Conservation (phyloP, 495 filamentous ascomycete species). For the Penicilliopsis zonata region DNA sequence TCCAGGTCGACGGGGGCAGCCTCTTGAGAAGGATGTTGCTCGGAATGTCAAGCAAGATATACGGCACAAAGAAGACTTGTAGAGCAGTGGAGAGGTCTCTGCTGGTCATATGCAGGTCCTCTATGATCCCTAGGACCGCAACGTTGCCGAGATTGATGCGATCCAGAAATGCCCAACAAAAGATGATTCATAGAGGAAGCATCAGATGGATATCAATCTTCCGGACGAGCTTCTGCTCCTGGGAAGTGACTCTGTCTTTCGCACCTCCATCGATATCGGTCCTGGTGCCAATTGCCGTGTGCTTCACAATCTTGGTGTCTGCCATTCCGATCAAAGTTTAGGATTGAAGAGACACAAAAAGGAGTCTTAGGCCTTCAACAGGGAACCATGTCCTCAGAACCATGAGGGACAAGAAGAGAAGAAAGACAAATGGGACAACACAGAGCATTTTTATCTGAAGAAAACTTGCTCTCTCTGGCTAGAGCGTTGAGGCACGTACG, state of each 20-base stretch:
- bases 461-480: too few relatives aligned
- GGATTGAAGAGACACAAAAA: not conserved
- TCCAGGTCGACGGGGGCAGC: conserved; percentile 42
- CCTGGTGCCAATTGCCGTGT: not conserved
- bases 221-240: conserved; percentile 1
- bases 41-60: conserved; percentile 50
- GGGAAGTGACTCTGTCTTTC: not conserved
- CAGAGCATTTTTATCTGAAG: too few relatives aligned
- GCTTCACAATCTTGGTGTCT: not conserved
- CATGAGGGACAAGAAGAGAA: not conserved
- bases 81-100: conserved; percentile 36
- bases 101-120: conserved; percentile 28
- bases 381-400: not conserved
- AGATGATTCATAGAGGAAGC: conserved; percentile 9
- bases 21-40: conserved; percentile 52
- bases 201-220: conserved; percentile 10
- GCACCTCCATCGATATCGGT: not conserved
- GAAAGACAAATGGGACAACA: too few relatives aligned
- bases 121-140: conserved; percentile 35
- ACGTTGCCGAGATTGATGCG: conserved; percentile 44
- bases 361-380: not conserved
- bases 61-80: conserved; percentile 50
- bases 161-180: conserved; percentile 12
- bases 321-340: not conserved
- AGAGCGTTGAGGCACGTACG: too few relatives aligned